phyloP scores from a whole-genome alignment of 1,139 yeast genomes.

The Suhomyces bolitotheri region DNA sequence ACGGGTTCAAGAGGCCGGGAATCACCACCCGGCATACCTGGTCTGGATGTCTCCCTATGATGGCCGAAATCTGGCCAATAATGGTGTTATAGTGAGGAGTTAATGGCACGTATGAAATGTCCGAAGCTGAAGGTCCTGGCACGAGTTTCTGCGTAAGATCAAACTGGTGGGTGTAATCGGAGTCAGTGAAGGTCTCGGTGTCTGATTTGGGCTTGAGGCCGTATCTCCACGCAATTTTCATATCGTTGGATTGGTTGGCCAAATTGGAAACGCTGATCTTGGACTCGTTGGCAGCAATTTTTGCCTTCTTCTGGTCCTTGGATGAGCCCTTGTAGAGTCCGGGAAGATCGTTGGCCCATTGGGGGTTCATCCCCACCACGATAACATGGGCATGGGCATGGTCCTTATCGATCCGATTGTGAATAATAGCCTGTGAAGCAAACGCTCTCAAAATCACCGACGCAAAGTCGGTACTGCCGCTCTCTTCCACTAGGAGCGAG shows the following conservation, averaged over 20 bases:
- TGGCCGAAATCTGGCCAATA: slow-evolving; percentile 41
- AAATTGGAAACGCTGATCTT: slow-evolving; percentile 70
- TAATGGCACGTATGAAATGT: slow-evolving; percentile 57
- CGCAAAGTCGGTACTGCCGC: slow-evolving; percentile 86
- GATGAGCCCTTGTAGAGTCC: slow-evolving; percentile 74
- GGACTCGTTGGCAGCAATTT: slow-evolving; percentile 57
- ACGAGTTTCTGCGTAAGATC: slow-evolving; percentile 70
- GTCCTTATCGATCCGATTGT: slow-evolving; percentile 51
- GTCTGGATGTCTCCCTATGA: slow-evolving; percentile 37
- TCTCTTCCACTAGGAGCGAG: slow-evolving; percentile 72
- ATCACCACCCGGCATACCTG: slow-evolving; percentile 65
- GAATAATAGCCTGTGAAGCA: slow-evolving; percentile 79
- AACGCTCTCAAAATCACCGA: slow-evolving; percentile 70
- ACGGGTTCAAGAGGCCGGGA: slow-evolving; percentile 81
- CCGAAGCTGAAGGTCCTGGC: slow-evolving; percentile 67
- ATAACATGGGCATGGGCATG: slow-evolving; percentile 57
- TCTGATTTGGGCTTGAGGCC: slow-evolving; percentile 52
- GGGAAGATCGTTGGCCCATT: slow-evolving; percentile 76
- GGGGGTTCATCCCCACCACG: slow-evolving; percentile 60
- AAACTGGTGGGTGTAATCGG: slow-evolving; percentile 60
- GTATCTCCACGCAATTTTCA: slow-evolving; percentile 89
- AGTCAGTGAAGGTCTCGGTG: slow-evolving; percentile 13
- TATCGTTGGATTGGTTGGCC: slow-evolving; percentile 40
- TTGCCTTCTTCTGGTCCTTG: slow-evolving; percentile 63
- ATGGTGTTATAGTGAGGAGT: slow-evolving; percentile 23